These are phyloP conservation scores for Saturnispora bothae DNA, from an alignment of 805 yeast genomes.

Conservation along the genomic window DNA sequence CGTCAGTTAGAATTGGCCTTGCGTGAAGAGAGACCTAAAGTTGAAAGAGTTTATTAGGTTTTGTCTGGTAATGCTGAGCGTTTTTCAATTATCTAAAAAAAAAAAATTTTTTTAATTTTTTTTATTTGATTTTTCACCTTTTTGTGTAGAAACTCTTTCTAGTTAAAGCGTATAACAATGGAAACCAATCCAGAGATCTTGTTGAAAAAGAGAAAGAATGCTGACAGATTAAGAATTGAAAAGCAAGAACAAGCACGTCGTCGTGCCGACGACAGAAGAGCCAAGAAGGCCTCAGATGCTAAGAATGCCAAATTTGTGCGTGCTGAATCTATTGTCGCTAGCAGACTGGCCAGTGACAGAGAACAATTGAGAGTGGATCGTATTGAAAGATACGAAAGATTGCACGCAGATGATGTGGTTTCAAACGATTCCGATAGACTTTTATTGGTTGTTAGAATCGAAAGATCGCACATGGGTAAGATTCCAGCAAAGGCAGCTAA, in stretches of 20 bases:
- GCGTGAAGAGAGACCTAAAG: constrained; percentile 20
- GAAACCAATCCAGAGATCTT: constrained; percentile 70
- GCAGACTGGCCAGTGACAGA: constrained; percentile 52
- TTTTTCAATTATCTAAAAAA: neutral
- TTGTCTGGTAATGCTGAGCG: constrained; percentile 1
- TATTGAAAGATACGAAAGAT: constrained; percentile 42
- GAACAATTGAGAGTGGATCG: constrained; percentile 60
- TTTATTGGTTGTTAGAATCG: constrained; percentile 56
- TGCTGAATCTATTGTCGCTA: constrained; percentile 65
- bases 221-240: constrained; percentile 61
- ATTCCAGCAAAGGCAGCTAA: constrained; percentile 56
- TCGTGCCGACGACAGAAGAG: constrained; percentile 36
- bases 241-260: constrained; percentile 56
- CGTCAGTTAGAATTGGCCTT: constrained; percentile 14
- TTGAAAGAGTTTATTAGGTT: constrained; percentile 22
- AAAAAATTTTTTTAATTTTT: constrained; percentile 1
- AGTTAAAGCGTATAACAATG: constrained; percentile 32
- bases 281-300: constrained; percentile 33
- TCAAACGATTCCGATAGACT: constrained; percentile 30
- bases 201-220: constrained; percentile 68
- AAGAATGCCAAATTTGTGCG: constrained; percentile 48
- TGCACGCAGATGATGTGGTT: constrained; percentile 16
- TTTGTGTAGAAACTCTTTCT: too few species aligned
- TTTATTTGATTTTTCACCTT: neutral
- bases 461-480: constrained; percentile 52